Conservation (phyloP, 345 rosid species). For the Gossypium arboreum region DNA sequence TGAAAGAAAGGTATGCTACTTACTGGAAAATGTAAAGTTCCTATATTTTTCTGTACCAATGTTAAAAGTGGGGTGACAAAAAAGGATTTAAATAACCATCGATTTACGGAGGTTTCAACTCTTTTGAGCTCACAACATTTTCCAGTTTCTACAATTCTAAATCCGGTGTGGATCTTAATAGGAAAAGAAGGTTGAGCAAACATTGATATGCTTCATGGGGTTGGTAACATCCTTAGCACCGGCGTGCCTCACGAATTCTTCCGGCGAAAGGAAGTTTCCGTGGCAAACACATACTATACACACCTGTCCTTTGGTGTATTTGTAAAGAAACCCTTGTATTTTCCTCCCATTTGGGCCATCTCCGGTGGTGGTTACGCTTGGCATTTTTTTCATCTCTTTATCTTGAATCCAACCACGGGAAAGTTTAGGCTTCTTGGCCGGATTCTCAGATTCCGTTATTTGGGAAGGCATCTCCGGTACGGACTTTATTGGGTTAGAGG, state of each 20-base stretch:
- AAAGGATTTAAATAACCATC: too few relatives aligned
- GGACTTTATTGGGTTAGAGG: neutral
- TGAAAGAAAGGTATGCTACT: neutral
- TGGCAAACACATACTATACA: constrained; percentile 56
- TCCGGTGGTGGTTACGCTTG: constrained; percentile 44
- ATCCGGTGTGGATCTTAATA: neutral
- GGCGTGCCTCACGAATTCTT: constrained; percentile 47
- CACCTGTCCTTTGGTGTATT: constrained; percentile 32
- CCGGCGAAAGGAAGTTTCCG: constrained; percentile 42
- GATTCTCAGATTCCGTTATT: neutral
- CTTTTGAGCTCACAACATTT: neutral
- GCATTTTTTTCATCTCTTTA: constrained; percentile 43
- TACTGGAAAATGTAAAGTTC: neutral
- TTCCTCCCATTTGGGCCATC: constrained; percentile 42
- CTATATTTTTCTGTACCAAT: too few relatives aligned
- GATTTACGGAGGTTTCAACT: neutral
- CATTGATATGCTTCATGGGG: constrained; percentile 30
- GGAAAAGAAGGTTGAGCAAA: constrained; percentile 2
- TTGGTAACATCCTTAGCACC: constrained; percentile 26
- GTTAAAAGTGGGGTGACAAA: too few relatives aligned
- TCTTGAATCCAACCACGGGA: neutral
- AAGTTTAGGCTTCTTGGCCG: constrained; percentile 22
- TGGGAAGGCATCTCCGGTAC: neutral
- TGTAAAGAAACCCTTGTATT: constrained; percentile 47
- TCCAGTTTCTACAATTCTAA: neutral